phyloP scores from a whole-genome alignment of 75 land plant genomes.

The Chamaecyparis obtusa region DNA sequence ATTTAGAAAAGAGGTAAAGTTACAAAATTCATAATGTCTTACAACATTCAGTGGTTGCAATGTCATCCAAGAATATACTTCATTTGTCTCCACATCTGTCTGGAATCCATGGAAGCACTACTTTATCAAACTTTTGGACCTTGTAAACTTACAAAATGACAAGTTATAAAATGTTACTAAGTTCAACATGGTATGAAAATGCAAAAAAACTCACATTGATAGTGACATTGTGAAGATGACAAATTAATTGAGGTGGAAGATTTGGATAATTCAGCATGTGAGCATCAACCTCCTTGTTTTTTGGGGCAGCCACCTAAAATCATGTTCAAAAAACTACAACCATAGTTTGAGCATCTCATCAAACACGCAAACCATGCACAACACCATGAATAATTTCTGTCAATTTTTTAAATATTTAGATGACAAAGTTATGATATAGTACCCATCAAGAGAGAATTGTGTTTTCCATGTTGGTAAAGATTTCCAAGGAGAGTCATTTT shows the following conservation, averaged over 20 bases:
- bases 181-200: not conserved
- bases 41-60: slow-evolving; percentile 39
- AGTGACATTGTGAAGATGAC: slow-evolving; percentile 64
- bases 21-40: slow-evolving; percentile 4
- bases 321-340: not conserved
- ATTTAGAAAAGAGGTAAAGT: slow-evolving; percentile 4
- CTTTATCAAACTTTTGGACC: not conserved
- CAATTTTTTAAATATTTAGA: not conserved
- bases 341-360: not conserved
- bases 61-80: slow-evolving; percentile 69
- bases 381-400: not conserved
- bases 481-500: no score
- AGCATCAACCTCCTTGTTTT: slow-evolving; percentile 66
- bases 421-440: no score
- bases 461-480: no score
- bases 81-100: slow-evolving; percentile 74
- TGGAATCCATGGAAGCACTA: slow-evolving; percentile 14
- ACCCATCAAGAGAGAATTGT: no score
- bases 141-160: not conserved
- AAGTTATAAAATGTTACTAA: not conserved
- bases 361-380: not conserved
- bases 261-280: slow-evolving; percentile 66
- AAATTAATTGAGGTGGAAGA: slow-evolving; percentile 49
- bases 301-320: slow-evolving; percentile 66
- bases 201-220: slow-evolving; percentile 49